Conservation (phyloP, 805 yeast genomes). For the Saccharomycopsis babjevae region DNA sequence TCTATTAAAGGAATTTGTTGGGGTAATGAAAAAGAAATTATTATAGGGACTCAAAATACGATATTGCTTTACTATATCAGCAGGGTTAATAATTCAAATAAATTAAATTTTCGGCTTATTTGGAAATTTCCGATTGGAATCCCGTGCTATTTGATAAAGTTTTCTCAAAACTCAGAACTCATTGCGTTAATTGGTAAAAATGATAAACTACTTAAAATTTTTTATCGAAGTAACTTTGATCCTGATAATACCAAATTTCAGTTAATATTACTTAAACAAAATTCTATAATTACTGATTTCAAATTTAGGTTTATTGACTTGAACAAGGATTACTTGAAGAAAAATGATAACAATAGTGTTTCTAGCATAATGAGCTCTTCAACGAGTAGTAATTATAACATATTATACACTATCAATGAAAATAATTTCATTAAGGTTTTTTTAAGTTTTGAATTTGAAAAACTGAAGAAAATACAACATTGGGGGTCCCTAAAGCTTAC, state of each 20-base stretch:
- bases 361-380: constrained; percentile 18
- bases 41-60: constrained; percentile 43
- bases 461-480: constrained; percentile 43
- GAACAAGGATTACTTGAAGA: background rate
- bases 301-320: constrained; percentile 18
- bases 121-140: constrained; percentile 44
- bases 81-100: constrained; percentile 34
- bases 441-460: constrained; percentile 53
- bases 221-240: constrained; percentile 68
- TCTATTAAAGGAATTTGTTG: constrained; percentile 40
- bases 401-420: constrained; percentile 54
- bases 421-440: constrained; percentile 57
- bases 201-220: constrained; percentile 63
- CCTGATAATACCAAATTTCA: constrained; percentile 56
- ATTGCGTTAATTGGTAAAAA: constrained; percentile 54
- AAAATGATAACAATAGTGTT: constrained; percentile 38
- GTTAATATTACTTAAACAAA: constrained; percentile 57
- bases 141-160: constrained; percentile 45
- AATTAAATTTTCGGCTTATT: constrained; percentile 24
- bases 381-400: constrained; percentile 32
- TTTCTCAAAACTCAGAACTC: constrained; percentile 59
- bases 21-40: constrained; percentile 47
- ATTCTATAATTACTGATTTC: constrained; percentile 42
- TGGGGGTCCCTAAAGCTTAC: constrained; percentile 41
- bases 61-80: constrained; percentile 43